Evolutionary conservation across 495 filamentous ascomycete species (phyloP).

Genomic region (Letharia lupina): DNA sequence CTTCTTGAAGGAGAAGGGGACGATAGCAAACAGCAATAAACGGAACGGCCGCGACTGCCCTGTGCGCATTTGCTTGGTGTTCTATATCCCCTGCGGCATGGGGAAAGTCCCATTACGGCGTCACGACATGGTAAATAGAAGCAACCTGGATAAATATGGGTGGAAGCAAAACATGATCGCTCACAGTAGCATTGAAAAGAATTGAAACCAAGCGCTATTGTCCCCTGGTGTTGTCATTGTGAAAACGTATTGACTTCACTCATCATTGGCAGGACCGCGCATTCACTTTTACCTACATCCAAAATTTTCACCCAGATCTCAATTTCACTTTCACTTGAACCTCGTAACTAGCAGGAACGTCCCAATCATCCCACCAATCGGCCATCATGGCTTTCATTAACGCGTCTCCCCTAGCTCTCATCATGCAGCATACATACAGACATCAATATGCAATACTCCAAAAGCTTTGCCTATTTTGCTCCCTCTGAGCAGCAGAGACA

Average conservation of each 20-base stretch:
- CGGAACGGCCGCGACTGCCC: not conserved
- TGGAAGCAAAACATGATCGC: conserved; percentile 2
- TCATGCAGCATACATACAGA: conserved; percentile 20
- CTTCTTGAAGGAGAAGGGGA: conserved; percentile 76
- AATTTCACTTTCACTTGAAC: conserved; percentile 2
- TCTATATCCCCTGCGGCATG: conserved; percentile 26
- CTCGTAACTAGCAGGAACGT: conserved; percentile 13
- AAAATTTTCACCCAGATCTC: not conserved
- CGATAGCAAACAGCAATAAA: conserved; percentile 28
- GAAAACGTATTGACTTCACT: not conserved
- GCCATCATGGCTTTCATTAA: conserved; percentile 7
- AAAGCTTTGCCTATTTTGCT: conserved; percentile 10
- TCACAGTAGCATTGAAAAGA: not conserved
- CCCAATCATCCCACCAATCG: not conserved
- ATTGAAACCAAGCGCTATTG: not conserved
- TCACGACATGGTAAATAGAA: conserved; percentile 9
- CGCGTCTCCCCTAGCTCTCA: conserved; percentile 9
- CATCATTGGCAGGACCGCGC: not conserved
- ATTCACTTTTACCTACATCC: conserved; percentile 13
- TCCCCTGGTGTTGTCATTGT: not conserved
- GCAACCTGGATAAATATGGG: conserved; percentile 9
- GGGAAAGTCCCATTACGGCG: not conserved
- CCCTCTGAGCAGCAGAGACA: conserved; percentile 4
- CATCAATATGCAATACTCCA: conserved; percentile 24
- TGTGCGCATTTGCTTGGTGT: conserved; percentile 21